Evolutionary conservation across 768 basidiomycete genomes (phyloP).

Genomic region (Trametes coccinea): DNA sequence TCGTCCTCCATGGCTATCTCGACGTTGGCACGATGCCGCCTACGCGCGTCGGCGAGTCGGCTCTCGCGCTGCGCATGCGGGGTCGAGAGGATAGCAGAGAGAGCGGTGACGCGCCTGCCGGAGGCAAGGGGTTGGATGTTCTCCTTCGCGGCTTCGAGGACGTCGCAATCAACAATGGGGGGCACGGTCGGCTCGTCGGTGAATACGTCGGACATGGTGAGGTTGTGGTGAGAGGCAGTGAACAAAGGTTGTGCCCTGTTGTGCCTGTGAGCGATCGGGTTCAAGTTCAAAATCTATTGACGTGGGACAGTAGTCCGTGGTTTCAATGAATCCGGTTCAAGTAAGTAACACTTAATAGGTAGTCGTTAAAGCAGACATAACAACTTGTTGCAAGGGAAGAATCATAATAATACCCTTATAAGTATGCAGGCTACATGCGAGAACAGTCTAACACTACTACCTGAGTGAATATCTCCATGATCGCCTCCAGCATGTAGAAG

Average conservation of each 20-base stretch:
- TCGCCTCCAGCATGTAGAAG: too few relatives aligned
- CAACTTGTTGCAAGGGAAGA: too few relatives aligned
- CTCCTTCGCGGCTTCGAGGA: constrained; percentile 83
- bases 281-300: background rate
- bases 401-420: too few relatives aligned
- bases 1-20: constrained; percentile 71
- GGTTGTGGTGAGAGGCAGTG: background rate
- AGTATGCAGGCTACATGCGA: too few relatives aligned
- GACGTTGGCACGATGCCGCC: constrained; percentile 69
- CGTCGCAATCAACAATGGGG: constrained; percentile 73
- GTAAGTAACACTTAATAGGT: too few relatives aligned
- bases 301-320: too few relatives aligned
- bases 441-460: too few relatives aligned
- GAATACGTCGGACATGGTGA: constrained; percentile 38
- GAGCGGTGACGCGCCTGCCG: constrained; percentile 76
- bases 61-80: constrained; percentile 77
- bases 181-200: constrained; percentile 34
- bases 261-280: background rate
- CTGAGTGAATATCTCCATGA: too few relatives aligned
- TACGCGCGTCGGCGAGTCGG: constrained; percentile 64
- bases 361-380: background rate
- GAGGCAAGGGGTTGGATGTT: constrained; percentile 82
- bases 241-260: background rate
- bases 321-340: too few relatives aligned
- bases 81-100: constrained; percentile 72